phyloP scores from a whole-genome alignment of 208 protist species.

The Crithidia fasciculata region DNA sequence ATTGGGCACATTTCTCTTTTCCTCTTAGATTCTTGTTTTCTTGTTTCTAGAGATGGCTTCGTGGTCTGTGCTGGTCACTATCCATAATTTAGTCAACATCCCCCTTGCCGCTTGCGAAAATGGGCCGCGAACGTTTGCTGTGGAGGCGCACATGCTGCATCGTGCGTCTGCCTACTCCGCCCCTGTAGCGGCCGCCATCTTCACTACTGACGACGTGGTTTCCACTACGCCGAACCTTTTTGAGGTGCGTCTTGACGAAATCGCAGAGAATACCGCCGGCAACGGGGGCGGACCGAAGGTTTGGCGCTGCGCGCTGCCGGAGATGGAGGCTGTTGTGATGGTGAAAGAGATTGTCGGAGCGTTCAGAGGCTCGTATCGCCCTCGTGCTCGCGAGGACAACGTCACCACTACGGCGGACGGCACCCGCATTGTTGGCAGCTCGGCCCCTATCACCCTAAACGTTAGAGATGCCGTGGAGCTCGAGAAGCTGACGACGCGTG shows the following conservation, averaged over 20 bases:
- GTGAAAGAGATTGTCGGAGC: constrained; percentile 45
- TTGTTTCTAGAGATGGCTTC: constrained; percentile 28
- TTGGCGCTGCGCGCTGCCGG: constrained; percentile 45
- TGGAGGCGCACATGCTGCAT: constrained; percentile 51
- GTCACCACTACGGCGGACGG: constrained; percentile 9
- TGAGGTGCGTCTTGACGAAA: constrained; percentile 69
- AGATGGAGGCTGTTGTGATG: constrained; percentile 54
- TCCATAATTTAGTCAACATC: constrained; percentile 87
- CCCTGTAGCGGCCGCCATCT: constrained; percentile 39
- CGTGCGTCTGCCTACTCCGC: constrained; percentile 40
- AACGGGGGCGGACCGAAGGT: constrained; percentile 39
- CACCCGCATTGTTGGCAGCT: constrained; percentile 46
- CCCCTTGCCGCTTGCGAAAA: constrained; percentile 45
- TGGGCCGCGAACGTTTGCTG: constrained; percentile 53
- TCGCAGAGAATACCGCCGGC: constrained; percentile 3
- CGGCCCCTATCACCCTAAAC: constrained; percentile 40
- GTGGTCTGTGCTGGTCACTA: constrained; percentile 57
- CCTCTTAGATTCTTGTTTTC: neutral
- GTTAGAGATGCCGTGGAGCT: constrained; percentile 58
- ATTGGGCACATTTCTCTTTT: too few relatives aligned
- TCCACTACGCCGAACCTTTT: constrained; percentile 48
- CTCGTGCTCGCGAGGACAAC: constrained; percentile 18
- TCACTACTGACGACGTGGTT: constrained; percentile 46
- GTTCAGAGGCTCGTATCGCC: constrained; percentile 4
- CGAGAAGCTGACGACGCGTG: constrained; percentile 68